Evolutionary conservation across 2,329 filamentous ascomycete genomes (phyloP).

Genomic region (Stagonosporopsis chrysanthemi): DNA sequence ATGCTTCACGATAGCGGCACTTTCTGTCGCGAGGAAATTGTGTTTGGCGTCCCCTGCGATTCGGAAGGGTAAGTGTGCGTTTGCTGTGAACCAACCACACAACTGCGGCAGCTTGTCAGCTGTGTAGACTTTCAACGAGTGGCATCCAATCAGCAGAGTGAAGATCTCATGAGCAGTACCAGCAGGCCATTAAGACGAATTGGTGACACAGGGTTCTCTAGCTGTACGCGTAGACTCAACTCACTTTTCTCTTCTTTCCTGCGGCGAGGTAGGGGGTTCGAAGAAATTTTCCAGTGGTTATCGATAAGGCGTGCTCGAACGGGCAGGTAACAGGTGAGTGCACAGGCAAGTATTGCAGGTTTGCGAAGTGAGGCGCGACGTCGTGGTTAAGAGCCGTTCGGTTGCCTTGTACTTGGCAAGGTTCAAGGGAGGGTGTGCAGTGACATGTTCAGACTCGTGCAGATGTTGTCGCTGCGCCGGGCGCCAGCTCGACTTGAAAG

Average conservation of each 20-base stretch:
- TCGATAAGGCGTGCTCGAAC: slow-evolving; percentile 32
- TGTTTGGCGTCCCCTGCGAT: slow-evolving; percentile 27
- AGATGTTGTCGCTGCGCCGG: slow-evolving; percentile 36
- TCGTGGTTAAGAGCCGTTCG: slow-evolving; percentile 38
- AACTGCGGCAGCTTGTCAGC: slow-evolving; percentile 39
- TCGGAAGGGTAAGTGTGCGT: slow-evolving; percentile 32
- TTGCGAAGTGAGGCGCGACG: slow-evolving; percentile 22
- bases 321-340: slow-evolving; percentile 1
- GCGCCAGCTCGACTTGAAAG: slow-evolving; percentile 25
- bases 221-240: slow-evolving; percentile 23
- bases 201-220: slow-evolving; percentile 9
- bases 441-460: slow-evolving; percentile 38
- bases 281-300: slow-evolving; percentile 30
- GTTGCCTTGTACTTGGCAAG: slow-evolving; percentile 39
- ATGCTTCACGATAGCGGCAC: slow-evolving; percentile 27
- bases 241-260: slow-evolving; percentile 31
- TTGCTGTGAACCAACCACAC: slow-evolving; percentile 38
- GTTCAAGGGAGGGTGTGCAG: slow-evolving; percentile 34
- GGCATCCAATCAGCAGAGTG: slow-evolving; percentile 32
- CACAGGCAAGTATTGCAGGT: slow-evolving; percentile 4
- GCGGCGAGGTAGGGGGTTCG: slow-evolving; percentile 32
- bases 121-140: slow-evolving; percentile 28
- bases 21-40: slow-evolving; percentile 28
- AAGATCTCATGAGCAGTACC: slow-evolving; percentile 16
- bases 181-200: slow-evolving; percentile 30